Base-by-base conservation (phyloP, 1,284 basidiomycete species). In the Ganoderma lingzhi region DNA sequence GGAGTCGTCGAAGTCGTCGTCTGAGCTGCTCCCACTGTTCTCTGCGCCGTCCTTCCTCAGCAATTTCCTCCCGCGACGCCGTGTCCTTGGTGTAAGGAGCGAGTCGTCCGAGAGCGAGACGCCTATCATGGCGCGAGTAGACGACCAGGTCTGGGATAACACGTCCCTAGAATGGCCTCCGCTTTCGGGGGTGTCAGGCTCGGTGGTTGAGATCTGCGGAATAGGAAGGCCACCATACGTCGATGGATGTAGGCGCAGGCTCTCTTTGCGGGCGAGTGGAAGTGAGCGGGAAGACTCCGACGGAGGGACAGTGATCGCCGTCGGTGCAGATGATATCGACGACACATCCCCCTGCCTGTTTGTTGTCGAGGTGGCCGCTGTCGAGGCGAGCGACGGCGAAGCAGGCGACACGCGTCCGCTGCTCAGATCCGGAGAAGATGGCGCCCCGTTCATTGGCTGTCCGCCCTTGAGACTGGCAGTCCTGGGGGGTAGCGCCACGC, bases 141-240 rank as follows among this genome's bases (percentile, higher is more conserved):
- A 66, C 6, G 67, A 65, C 70, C 64, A 69, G n/a, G 69, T 71
- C 19, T 62, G 59, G 9, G 67, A 37, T 8, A 70, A 56, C 15
- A 23, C 42, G 4, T 70, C 64, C 35, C 44, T 19, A 1, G 39
- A 17, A 30, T 69, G 53, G 3, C 66, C 65, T 28, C 66, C 19
- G 59, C 65, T 17, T 62, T 71, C 61, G 1, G 84, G 81, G 0
- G 81, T 81, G 39, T 86, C 84, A 0, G 85, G 83, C 2, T 77
- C 83, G 2, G 86, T 86, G 1, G 86, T 89, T 3, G 86, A 84
- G 66, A 90, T 89, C 12, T 76, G 80, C 15, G 88, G 89, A 60
- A 90, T 86, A 2, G 83, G 81, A 14, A 85, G 72, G 0, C 83
- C 82, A 10, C 78, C 80, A 63, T 82, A 84, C 2, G 76, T 77